These are phyloP conservation scores for Trametes cubensis DNA, from an alignment of 768 basidiomycete species.

Conservation along the genomic window DNA sequence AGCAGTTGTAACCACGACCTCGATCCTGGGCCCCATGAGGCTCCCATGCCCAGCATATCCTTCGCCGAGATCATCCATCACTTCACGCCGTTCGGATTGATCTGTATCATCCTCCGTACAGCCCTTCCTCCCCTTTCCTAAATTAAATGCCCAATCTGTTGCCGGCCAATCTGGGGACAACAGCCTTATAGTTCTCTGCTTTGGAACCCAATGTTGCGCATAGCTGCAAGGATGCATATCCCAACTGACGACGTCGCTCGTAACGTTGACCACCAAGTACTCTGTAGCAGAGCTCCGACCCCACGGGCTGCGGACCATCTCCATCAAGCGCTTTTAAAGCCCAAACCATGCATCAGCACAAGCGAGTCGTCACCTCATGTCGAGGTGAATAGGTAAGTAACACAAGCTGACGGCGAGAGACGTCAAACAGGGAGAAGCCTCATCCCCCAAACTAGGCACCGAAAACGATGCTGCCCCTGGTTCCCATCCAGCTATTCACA, in stretches of 20 bases:
- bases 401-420: too few relatives aligned
- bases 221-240: too few relatives aligned
- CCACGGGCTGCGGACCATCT: not conserved
- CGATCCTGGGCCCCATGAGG: slow-evolving; percentile 16
- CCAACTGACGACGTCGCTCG: too few relatives aligned
- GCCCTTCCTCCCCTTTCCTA: slow-evolving; percentile 15
- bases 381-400: slow-evolving; percentile 3
- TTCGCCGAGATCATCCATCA: slow-evolving; percentile 24
- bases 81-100: slow-evolving; percentile 12
- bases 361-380: slow-evolving; percentile 18
- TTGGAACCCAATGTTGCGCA: not conserved
- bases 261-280: not conserved
- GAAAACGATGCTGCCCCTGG: not conserved
- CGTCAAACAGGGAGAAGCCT: too few relatives aligned
- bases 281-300: not conserved
- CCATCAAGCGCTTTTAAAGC: not conserved
- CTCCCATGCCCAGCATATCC: slow-evolving; percentile 19
- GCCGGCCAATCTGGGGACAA: too few relatives aligned
- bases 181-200: not conserved
- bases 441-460: too few relatives aligned
- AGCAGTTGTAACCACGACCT: slow-evolving; percentile 18
- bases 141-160: not conserved
- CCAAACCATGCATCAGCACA: slow-evolving; percentile 7
- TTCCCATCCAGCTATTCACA: not conserved
- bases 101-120: slow-evolving; percentile 23